These are phyloP conservation scores for Pyrus hybrid DNA, from an alignment of 331 rosid species.

Conservation along the genomic window DNA sequence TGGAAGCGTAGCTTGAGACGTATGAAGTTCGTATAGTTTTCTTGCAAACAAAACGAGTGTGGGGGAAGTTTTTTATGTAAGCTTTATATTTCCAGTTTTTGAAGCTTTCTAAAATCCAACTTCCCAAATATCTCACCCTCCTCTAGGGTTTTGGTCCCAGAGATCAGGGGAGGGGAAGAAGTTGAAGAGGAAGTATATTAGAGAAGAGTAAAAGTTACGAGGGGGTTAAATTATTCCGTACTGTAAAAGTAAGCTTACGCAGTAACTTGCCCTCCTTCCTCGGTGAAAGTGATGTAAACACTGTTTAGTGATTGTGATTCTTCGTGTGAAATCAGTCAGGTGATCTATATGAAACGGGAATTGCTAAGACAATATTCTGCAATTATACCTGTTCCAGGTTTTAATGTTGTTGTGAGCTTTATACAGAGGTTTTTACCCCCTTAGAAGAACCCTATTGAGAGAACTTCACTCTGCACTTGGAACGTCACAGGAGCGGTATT, in stretches of 20 bases:
- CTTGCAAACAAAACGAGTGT: not conserved
- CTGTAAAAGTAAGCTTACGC: not conserved
- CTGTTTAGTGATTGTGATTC: not conserved
- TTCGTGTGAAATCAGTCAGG: not conserved
- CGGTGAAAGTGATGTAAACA: slow-evolving; percentile 3
- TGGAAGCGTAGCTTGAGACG: slow-evolving; percentile 59
- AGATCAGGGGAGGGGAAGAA: not conserved
- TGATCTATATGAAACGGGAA: not conserved
- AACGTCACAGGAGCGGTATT: not conserved
- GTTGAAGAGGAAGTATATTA: not conserved
- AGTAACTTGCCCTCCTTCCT: not conserved
- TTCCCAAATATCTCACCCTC: slow-evolving; percentile 1
- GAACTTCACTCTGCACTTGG: not conserved
- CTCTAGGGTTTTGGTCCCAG: not conserved
- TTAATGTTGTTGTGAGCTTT: not conserved
- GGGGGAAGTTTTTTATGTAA: not conserved
- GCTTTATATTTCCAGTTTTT: not conserved
- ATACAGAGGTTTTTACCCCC: too few species aligned
- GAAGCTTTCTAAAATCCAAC: not conserved
- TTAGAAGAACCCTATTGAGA: not conserved
- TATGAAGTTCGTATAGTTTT: not conserved
- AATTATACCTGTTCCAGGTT: not conserved
- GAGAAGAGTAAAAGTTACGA: not conserved
- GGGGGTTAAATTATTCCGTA: not conserved
- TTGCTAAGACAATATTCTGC: not conserved